phyloP scores from a whole-genome alignment of 1,139 yeast species.

The Eremothecium gossypii region DNA sequence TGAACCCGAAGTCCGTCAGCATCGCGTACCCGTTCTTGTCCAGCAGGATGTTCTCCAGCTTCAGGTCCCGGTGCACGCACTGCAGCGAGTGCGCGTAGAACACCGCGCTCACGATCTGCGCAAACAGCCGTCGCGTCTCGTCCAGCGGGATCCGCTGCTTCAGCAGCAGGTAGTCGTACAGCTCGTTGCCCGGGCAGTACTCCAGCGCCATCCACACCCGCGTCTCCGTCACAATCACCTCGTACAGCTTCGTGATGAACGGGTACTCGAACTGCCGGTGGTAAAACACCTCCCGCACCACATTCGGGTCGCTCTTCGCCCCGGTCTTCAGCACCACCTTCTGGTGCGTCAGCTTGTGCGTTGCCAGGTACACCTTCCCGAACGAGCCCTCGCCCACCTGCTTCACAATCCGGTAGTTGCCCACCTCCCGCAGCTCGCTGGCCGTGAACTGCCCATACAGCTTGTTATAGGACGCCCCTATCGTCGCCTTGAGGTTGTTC shows the following conservation, averaged over 20 bases:
- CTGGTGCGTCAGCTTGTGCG: slow-evolving; percentile 59
- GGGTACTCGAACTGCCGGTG: slow-evolving; percentile 79
- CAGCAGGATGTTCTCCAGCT: slow-evolving; percentile 72
- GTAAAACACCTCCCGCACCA: slow-evolving; percentile 88
- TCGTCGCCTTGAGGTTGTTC: slow-evolving; percentile 27
- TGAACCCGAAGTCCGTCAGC: slow-evolving; percentile 88
- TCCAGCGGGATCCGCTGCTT: slow-evolving; percentile 44
- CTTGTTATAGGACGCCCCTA: slow-evolving; percentile 56
- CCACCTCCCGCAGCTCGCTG: slow-evolving; percentile 51
- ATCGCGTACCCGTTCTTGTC: slow-evolving; percentile 65
- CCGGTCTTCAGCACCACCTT: slow-evolving; percentile 86
- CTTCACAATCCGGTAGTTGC: slow-evolving; percentile 61
- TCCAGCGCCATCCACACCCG: slow-evolving; percentile 83
- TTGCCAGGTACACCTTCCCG: slow-evolving; percentile 83
- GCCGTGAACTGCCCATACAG: slow-evolving; percentile 49
- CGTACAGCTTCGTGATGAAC: slow-evolving; percentile 76
- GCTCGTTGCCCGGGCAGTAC: slow-evolving; percentile 83
- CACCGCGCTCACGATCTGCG: slow-evolving; percentile 76
- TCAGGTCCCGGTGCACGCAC: slow-evolving; percentile 84
- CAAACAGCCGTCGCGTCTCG: slow-evolving; percentile 53
- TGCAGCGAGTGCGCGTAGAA: slow-evolving; percentile 75
- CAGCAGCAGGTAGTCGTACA: slow-evolving; percentile 61
- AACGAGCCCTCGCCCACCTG: slow-evolving; percentile 87
- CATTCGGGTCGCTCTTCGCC: slow-evolving; percentile 68
- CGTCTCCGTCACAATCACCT: slow-evolving; percentile 71